Percentiles rank a stretch among this genome's conserved stretches.
These are phyloP conservation scores for Termitomyces sp. DNA, from an alignment of 768 basidiomycete genomes.

Conservation along the genomic window DNA sequence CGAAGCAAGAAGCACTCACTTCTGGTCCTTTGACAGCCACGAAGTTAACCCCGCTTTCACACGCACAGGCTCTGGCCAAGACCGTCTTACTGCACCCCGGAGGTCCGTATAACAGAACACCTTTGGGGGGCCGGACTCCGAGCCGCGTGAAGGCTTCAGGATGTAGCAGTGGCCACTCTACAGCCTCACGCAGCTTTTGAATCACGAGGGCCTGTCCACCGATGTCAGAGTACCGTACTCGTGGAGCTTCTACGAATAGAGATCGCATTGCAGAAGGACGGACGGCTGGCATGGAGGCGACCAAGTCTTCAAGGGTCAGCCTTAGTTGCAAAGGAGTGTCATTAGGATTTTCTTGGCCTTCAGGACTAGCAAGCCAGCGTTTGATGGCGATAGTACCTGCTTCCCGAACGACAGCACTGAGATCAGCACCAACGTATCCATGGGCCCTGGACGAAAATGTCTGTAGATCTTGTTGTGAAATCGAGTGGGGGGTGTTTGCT, in stretches of 20 bases:
- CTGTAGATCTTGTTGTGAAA: slow-evolving; percentile 56
- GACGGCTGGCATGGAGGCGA: slow-evolving; percentile 66
- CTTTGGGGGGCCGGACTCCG: slow-evolving; percentile 84
- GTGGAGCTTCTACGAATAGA: slow-evolving; percentile 81
- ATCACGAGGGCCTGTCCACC: slow-evolving; percentile 83
- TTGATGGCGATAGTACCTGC: slow-evolving; percentile 92
- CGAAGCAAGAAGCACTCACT: slow-evolving; percentile 37
- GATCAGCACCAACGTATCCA: slow-evolving; percentile 96
- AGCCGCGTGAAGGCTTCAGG: slow-evolving; percentile 82
- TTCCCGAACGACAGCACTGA: slow-evolving; percentile 87
- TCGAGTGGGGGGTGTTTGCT: slow-evolving; percentile 69
- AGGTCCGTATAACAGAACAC: slow-evolving; percentile 89
- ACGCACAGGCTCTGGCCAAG: slow-evolving; percentile 86
- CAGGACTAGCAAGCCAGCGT: slow-evolving; percentile 48
- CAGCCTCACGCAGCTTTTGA: slow-evolving; percentile 80
- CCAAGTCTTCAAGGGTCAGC: slow-evolving; percentile 59
- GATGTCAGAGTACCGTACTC: slow-evolving; percentile 80
- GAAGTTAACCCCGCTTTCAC: slow-evolving; percentile 93
- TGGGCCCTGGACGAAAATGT: slow-evolving; percentile 76
- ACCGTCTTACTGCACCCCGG: slow-evolving; percentile 98
- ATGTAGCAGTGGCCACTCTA: slow-evolving; percentile 94
- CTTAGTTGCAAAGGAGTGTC: slow-evolving; percentile 20
- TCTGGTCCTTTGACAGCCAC: slow-evolving; percentile 97
- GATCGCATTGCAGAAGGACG: slow-evolving; percentile 94
- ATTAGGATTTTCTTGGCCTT: slow-evolving; percentile 10